Conservation (phyloP, 2,329 filamentous ascomycete genomes). For the Aspergillus sp. region DNA sequence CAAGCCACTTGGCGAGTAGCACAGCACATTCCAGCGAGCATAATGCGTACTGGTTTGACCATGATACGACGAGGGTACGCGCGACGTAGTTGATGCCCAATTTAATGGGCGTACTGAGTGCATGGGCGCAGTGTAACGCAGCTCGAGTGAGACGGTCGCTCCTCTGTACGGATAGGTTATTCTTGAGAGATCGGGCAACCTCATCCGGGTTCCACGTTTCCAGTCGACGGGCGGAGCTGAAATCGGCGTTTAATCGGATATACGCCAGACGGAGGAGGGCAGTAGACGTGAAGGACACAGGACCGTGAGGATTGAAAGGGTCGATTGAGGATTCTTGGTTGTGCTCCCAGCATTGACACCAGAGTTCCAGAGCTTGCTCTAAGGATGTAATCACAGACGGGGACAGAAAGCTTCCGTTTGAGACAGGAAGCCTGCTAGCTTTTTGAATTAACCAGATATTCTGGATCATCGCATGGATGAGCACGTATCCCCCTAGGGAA, state of each 20-base stretch:
- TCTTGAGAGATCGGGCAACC: slow-evolving; percentile 33
- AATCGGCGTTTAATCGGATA: slow-evolving; percentile 38
- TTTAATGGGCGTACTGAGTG: slow-evolving; percentile 58
- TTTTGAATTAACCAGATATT: slow-evolving; percentile 39
- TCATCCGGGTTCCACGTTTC: slow-evolving; percentile 35
- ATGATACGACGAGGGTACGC: slow-evolving; percentile 58
- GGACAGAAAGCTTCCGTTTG: slow-evolving; percentile 24
- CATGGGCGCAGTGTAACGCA: slow-evolving; percentile 56
- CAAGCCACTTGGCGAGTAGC: slow-evolving; percentile 52
- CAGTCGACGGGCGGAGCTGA: slow-evolving; percentile 34
- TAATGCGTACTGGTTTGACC: slow-evolving; percentile 59
- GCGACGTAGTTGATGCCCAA: slow-evolving; percentile 58
- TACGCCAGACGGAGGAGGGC: slow-evolving; percentile 36
- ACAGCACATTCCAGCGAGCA: slow-evolving; percentile 59
- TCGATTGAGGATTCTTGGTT: slow-evolving; percentile 39
- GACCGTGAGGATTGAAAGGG: slow-evolving; percentile 36
- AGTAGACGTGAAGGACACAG: slow-evolving; percentile 37
- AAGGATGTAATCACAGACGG: slow-evolving; percentile 28
- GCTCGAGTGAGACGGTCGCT: slow-evolving; percentile 50
- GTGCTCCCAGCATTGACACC: slow-evolving; percentile 40
- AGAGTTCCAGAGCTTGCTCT: slow-evolving; percentile 36
- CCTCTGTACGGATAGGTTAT: slow-evolving; percentile 44
- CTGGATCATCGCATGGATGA: slow-evolving; percentile 37
- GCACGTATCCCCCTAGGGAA: slow-evolving; percentile 35
- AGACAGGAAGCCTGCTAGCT: slow-evolving; percentile 28